Percentiles rank a stretch among this genome's conserved stretches.
Evolutionary conservation across 2,329 filamentous ascomycete species (phyloP).

Genomic region (Phaeosphaeria sp.): DNA sequence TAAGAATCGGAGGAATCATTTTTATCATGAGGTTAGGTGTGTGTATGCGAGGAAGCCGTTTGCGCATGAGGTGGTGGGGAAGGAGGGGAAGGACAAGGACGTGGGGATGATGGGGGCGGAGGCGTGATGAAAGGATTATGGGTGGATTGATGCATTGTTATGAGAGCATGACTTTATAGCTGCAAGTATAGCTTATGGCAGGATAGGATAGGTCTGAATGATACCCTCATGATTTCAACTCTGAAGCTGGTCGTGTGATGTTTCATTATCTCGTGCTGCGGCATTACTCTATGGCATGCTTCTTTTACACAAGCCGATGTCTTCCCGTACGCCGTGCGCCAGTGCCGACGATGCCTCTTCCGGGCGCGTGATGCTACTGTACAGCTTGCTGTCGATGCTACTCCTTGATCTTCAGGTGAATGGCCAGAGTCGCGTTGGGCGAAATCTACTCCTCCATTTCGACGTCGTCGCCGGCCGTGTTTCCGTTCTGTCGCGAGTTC

Average conservation of each 20-base stretch:
- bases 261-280: conserved; percentile 20
- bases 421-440: conserved; percentile 3
- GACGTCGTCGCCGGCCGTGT: conserved; percentile 38
- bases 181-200: not conserved
- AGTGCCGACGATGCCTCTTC: not conserved
- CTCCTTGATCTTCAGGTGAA: conserved; percentile 9
- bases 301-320: not conserved
- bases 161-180: not conserved
- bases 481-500: conserved; percentile 36
- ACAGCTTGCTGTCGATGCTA: not conserved
- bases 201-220: not conserved
- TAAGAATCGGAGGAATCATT: conserved; percentile 45
- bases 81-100: not conserved
- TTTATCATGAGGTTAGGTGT: conserved; percentile 48
- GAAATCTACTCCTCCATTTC: conserved; percentile 44
- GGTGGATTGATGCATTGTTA: not conserved
- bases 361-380: not conserved
- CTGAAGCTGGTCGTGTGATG: not conserved
- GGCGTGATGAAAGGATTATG: not conserved
- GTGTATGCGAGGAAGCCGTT: conserved; percentile 37
- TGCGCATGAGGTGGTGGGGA: conserved; percentile 12
- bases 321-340: conserved; percentile 5
- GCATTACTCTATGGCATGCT: conserved; percentile 16
- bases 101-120: not conserved
- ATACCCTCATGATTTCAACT: not conserved